Base-by-base conservation (phyloP, 75 land plant genomes). In the Pseudotsuga menziesii region DNA sequence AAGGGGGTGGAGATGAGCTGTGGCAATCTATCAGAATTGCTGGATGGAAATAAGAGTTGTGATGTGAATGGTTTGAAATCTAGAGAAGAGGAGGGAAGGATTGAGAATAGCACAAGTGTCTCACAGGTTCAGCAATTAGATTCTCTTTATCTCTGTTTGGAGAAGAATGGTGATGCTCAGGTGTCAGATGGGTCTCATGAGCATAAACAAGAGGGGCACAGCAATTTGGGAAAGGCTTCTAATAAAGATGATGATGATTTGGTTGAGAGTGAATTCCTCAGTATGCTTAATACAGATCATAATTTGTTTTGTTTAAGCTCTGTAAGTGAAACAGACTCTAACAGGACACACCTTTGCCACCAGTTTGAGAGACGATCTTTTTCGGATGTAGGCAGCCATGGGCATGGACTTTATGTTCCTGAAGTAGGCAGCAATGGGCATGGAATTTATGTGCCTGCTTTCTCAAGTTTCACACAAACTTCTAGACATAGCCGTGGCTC, bases 1-100 rank as follows among this genome's bases (percentile, higher is more conserved):
- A 78, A 89, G 52, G 90, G 91, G 36, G 72, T 87, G 57, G 94
- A 94, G 55, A 36, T 87, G n/a, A 36, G 54, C n/a, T 16, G 26
- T 72, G 23, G 56, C 26, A 52, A n/a, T 52, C 13, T n/a, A 52
- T 52, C 8, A 13, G 22, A 48, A n/a, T 52, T 14, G 20, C 26
- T 11, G 13, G 22, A 11, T 41, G 17, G 16, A 1, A 52, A 77
- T 61, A 39, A 66, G 19, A 56, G 32, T 29, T 29, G 16, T 19
- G 32, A 29, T 20, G 78, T 2, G 41, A 39, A 35, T 23, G 14
- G 73, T 32, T 56, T 32, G 73, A 54, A 16, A 59, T 7, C 35
- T 7, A 59, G 29, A 75, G 22, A 23, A 75, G 69, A 69, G 44
- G 48, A 67, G 20, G 11, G 9, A 8, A 17, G 3, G 71, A 69